Base-by-base conservation (phyloP, 768 basidiomycete species). In the Suillus cothurnatus region DNA sequence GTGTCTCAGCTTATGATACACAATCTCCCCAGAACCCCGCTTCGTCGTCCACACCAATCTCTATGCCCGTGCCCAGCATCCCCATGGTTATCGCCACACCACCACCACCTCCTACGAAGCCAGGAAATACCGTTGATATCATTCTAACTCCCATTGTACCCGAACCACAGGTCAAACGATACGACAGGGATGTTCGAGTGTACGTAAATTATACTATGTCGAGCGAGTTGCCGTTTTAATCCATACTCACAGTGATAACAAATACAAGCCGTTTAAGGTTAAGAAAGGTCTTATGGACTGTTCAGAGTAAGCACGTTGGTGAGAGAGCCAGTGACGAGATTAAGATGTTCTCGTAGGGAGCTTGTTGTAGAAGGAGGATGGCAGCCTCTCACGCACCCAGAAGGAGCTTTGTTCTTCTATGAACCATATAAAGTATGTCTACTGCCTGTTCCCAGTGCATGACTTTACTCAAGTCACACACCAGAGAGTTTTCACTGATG, bases 341-440 rank as follows among this genome's bases (percentile, higher is more conserved):
- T 59, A 3, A 59, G 4, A 31, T 28, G 58, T 2, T 1, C 17
- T 3, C 1, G 3, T 7, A 59, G 58, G 38, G 26, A 39, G 38
- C 11, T 17, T 4, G 6, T 26, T 19, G 9, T 19, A 3, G 38
- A 14, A 19, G 23, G 2, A 2, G 80, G 75, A 3, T 88, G 87
- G 87, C 70, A 63, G 6, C 66, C 78, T 1, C 73, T 75, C 45
- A 71, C 76, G 6, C 86, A 88, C 69, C 85, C 86, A 0, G 86
- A 88, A 74, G 87, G 87, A 4, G 80, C 79, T 17, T 75, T 81
- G n/a, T 88, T 87, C 69, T 88, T 85, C 64, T 80, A 77, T 68
- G 76, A 85, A 50, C 28, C 66, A 55, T 64, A 73, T 14, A 79
- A 80, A 72, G 86, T 84, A 45, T 0, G 76, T 62, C 38, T 12